A percentile compares a stretch with the other conserved stretches of the same genome.
Evolutionary conservation across 192 early-diverging fungal genomes (phyloP).

Genomic region (Geosiphon pyriformis): DNA sequence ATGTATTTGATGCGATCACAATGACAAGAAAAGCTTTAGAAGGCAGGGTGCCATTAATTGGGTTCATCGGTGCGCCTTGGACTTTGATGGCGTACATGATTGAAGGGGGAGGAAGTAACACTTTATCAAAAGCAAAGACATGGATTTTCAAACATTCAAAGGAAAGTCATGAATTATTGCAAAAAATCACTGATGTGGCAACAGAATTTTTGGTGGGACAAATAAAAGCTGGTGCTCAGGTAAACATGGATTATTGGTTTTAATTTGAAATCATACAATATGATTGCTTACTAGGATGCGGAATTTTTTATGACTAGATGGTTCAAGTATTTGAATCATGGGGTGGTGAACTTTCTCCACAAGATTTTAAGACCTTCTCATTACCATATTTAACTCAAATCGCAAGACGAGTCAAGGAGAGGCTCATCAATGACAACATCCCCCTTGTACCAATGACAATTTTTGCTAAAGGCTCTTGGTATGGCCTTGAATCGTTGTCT

Average conservation of each 20-base stretch:
- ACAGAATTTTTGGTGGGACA: slow-evolving; percentile 88
- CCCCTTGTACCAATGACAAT: slow-evolving; percentile 78
- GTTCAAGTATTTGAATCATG: slow-evolving; percentile 97
- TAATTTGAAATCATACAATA: not conserved
- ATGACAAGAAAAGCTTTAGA: slow-evolving; percentile 79
- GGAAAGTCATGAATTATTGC: slow-evolving; percentile 71
- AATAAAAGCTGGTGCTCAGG: slow-evolving; percentile 93
- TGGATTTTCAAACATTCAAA: slow-evolving; percentile 82
- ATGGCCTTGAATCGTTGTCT: slow-evolving; percentile 68
- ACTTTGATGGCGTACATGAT: slow-evolving; percentile 99
- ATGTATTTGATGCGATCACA: slow-evolving; percentile 93
- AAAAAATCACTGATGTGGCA: slow-evolving; percentile 74
- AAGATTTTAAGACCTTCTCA: slow-evolving; percentile 77
- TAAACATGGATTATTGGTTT: slow-evolving; percentile 27
- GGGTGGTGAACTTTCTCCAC: slow-evolving; percentile 86
- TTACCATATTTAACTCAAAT: slow-evolving; percentile 89
- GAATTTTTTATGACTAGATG: slow-evolving; percentile 37
- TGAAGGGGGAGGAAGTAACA: slow-evolving; percentile 94
- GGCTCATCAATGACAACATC: slow-evolving; percentile 32
- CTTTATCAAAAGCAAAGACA: slow-evolving; percentile 80
- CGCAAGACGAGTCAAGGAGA: slow-evolving; percentile 64
- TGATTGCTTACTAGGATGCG: not conserved
- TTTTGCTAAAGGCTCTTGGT: slow-evolving; percentile 92
- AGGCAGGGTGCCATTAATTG: slow-evolving; percentile 87
- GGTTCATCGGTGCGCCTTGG: slow-evolving; percentile 98